Base-by-base conservation (phyloP, 495 filamentous ascomycete species). In the Penicillium coprophilum region DNA sequence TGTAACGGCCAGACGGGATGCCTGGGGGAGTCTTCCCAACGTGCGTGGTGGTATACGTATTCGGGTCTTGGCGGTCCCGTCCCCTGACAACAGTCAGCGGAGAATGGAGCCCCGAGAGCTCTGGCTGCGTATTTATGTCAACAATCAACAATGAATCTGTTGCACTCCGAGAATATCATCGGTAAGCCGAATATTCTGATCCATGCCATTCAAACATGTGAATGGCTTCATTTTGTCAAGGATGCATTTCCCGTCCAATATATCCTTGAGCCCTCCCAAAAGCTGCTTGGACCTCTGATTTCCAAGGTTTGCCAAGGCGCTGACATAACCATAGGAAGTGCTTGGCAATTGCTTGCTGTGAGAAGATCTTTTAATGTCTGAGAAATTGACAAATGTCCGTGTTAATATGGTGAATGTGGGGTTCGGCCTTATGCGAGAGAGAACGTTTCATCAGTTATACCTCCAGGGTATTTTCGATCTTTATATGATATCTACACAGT, bases 331-430 rank as follows among this genome's bases (percentile, higher is more conserved):
- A 5, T 0, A 1, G 3, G 12, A 12, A 36, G 39, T 20, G 23
- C 39, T 44, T 55, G 41, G 52, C 52, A 20, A 55, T 46, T 55
- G 52, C 52, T 55, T 55, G 41, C 39, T 41, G 11, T 44, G 5
- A 17, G 28, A 19, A 55, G 31, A 46, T 46, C 17, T 28, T 4
- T 28, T 17, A 27, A 39, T 44, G 39, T 5, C 13, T 17, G n/a
- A 32, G 19, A 36, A 27, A 6, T 27, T 27, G 24, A 27, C 24
- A 12, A 13, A 12, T 36, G 12, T 36, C 17, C 2, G 34, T 38
- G 34, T 27, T 5, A 7, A 17, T n/a, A 6, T 36, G 13, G 32
- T 36, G 7, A 17, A 38, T 17, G n/a, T 17, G 34, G 34, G 15
- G 8, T 9, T 17, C 34, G n/a, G n/a, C 15, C 15, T 9, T 17